A percentile compares a stretch with the other conserved stretches of the same genome.
Evolutionary conservation across 805 yeast genomes (phyloP).

Genomic region (Starmerella floricola): DNA sequence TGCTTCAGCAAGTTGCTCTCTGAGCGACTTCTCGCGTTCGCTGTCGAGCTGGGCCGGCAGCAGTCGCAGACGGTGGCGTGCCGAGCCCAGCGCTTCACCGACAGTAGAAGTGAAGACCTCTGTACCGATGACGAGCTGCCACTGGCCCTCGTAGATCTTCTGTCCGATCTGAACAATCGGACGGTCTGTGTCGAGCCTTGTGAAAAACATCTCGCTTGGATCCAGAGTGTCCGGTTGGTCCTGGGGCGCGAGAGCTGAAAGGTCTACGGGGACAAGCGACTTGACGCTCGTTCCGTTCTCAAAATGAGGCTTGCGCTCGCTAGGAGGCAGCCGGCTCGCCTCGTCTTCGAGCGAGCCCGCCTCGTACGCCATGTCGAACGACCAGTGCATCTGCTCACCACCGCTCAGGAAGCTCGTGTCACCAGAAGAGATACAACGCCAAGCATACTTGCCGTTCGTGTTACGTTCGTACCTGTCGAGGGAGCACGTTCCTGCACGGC

Average conservation of each 20-base stretch:
- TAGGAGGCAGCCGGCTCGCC: conserved; percentile 13
- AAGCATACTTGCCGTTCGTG: conserved; percentile 30
- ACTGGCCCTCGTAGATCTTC: conserved; percentile 55
- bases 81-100: conserved; percentile 25
- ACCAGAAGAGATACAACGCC: conserved; percentile 63
- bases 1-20: too few relatives aligned
- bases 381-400: conserved; percentile 72
- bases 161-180: conserved; percentile 51
- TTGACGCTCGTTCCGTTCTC: conserved; percentile 18
- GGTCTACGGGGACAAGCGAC: conserved; percentile 44
- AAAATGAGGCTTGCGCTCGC: too few relatives aligned
- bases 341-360: conserved; percentile 88
- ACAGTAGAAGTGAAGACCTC: conserved; percentile 36
- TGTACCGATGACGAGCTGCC: conserved; percentile 72
- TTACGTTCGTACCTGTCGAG: conserved; percentile 46
- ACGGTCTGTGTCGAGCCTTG: conserved; percentile 42
- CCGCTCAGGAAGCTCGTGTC: conserved; percentile 51
- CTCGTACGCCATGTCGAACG: conserved; percentile 55
- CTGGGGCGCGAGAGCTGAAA: conserved; percentile 23
- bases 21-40: neutral
- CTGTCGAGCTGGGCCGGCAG: conserved; percentile 15
- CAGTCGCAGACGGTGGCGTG: conserved; percentile 24
- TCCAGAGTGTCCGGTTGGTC: conserved; percentile 12
- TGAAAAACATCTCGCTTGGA: conserved; percentile 32
- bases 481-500: conserved; percentile 76